phyloP scores from a whole-genome alignment of 805 yeast species.

The Ogataea henricii region DNA sequence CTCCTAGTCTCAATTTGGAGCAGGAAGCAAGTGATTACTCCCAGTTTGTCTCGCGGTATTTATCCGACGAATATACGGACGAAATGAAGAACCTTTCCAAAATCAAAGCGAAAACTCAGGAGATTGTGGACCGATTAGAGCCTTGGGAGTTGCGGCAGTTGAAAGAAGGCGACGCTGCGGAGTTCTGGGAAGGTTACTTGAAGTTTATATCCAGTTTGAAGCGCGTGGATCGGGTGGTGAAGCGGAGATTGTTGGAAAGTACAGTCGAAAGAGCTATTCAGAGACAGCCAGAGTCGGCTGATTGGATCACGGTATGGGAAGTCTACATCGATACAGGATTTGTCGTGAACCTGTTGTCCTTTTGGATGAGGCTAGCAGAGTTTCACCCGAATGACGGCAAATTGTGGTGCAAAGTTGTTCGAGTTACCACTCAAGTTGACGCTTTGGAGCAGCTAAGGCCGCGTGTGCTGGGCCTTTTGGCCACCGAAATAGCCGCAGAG shows the following conservation, averaged over 20 bases:
- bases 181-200: constrained; percentile 24
- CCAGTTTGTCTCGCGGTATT: constrained; percentile 38
- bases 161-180: constrained; percentile 15
- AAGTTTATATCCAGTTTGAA: constrained; percentile 10
- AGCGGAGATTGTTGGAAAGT: constrained; percentile 16
- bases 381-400: constrained; percentile 3
- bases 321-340: constrained; percentile 23
- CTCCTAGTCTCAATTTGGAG: constrained; percentile 45
- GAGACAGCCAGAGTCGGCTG: constrained; percentile 2
- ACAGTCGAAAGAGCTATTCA: constrained; percentile 38
- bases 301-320: constrained; percentile 35
- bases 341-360: constrained; percentile 2
- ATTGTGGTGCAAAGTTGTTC: constrained; percentile 8
- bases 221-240: constrained; percentile 10
- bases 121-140: constrained; percentile 37
- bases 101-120: constrained; percentile 34
- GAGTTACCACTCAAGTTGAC: neutral
- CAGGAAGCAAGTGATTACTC: constrained; percentile 44
- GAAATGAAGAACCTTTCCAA: constrained; percentile 41
- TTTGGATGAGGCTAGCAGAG: constrained; percentile 7
- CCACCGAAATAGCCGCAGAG: neutral
- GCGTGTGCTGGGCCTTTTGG: neutral
- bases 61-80: constrained; percentile 33
- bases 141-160: constrained; percentile 34
- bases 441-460: constrained; percentile 6